Percentiles rank a stretch among this genome's conserved stretches.
These are phyloP conservation scores for Fennellomyces sp. DNA, from an alignment of 371 early-diverging fungal genomes.

Conservation along the genomic window DNA sequence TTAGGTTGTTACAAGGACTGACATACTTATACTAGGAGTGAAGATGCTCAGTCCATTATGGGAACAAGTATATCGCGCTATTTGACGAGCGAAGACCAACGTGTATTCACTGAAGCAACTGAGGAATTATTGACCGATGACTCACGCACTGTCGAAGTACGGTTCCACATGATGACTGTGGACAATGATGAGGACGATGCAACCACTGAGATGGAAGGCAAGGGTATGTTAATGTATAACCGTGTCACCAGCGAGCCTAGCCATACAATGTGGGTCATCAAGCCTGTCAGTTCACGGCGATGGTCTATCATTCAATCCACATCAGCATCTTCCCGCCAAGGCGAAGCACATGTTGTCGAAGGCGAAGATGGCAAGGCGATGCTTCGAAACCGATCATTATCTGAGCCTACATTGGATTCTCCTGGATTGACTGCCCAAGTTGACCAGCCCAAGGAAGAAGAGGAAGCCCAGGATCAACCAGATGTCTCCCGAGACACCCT, in stretches of 20 bases:
- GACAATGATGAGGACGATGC: constrained; percentile 28
- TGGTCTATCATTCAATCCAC: constrained; percentile 18
- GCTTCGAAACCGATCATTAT: constrained; percentile 24
- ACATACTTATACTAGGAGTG: constrained; percentile 21
- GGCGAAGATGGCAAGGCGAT: background rate
- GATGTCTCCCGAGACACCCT: background rate
- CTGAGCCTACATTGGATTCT: constrained; percentile 18
- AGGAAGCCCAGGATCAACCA: background rate
- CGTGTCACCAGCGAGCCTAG: constrained; percentile 67
- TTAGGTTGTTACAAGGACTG: background rate
- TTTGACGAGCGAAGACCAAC: constrained; percentile 31
- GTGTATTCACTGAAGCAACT: constrained; percentile 15
- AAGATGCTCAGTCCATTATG: constrained; percentile 50
- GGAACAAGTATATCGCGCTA: constrained; percentile 50
- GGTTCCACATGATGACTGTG: constrained; percentile 58
- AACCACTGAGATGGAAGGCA: constrained; percentile 80
- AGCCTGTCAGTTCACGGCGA: constrained; percentile 42
- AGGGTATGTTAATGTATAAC: constrained; percentile 90
- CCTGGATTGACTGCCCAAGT: constrained; percentile 7
- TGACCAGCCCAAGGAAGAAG: background rate
- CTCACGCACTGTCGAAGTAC: constrained; percentile 77
- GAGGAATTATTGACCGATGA: constrained; percentile 66
- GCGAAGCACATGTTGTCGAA: background rate
- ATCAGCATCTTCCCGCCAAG: background rate
- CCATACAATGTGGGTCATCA: constrained; percentile 87